Percentiles rank a stretch among this genome's conserved stretches.
Conservation (phyloP, 495 filamentous ascomycete genomes). For the Patellaria atrata region DNA sequence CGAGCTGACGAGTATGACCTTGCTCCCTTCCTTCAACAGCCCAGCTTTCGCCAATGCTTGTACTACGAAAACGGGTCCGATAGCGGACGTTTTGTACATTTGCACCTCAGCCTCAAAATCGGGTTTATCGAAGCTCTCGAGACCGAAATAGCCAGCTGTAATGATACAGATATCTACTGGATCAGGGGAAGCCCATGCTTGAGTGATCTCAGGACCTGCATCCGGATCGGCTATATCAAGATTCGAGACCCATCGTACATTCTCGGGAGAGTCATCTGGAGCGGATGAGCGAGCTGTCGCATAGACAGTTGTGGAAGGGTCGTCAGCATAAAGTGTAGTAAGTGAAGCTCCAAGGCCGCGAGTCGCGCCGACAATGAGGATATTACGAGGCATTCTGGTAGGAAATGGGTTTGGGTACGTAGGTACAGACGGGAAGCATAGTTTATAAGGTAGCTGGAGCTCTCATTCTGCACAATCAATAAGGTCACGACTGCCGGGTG, state of each 20-base stretch:
- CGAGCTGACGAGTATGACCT: conserved; percentile 50
- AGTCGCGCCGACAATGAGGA: conserved; percentile 54
- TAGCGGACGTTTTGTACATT: conserved; percentile 57
- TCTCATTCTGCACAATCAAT: too few species aligned
- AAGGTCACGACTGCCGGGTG: too few species aligned
- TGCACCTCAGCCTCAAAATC: conserved; percentile 49
- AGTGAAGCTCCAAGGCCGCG: conserved; percentile 52
- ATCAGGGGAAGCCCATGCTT: conserved; percentile 27
- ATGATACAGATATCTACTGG: conserved; percentile 46
- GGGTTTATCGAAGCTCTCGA: conserved; percentile 46
- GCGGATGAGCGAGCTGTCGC: conserved; percentile 41
- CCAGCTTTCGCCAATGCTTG: conserved; percentile 42
- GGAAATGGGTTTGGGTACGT: too few species aligned
- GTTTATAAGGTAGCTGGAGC: too few species aligned
- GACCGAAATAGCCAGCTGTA: conserved; percentile 53
- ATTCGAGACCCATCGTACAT: conserved; percentile 27
- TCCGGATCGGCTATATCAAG: conserved; percentile 29
- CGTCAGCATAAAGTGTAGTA: conserved; percentile 39
- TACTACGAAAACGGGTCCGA: conserved; percentile 53
- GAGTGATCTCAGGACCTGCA: conserved; percentile 19
- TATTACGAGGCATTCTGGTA: too few species aligned
- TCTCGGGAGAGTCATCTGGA: conserved; percentile 14
- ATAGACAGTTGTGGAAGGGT: conserved; percentile 36
- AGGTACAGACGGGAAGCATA: too few species aligned
- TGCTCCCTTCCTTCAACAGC: conserved; percentile 35